Base-by-base conservation (phyloP, 2,329 filamentous ascomycete species). In the Ophiosphaerella narmari region DNA sequence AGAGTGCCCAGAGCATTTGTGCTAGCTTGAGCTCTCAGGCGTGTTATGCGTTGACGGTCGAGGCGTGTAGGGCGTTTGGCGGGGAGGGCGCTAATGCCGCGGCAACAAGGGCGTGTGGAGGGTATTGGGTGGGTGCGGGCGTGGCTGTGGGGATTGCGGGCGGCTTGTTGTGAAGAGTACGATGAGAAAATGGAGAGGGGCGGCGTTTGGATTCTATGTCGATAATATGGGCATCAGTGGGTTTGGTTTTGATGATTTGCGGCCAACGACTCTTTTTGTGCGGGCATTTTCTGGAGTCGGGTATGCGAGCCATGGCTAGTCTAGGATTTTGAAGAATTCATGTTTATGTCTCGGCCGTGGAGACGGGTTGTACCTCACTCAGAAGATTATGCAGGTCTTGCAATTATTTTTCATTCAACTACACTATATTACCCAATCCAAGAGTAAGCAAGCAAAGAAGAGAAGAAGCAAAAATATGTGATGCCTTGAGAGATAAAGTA, bases 11-110 rank as follows among this genome's bases (percentile, higher is more conserved):
- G 45, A 53, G 50, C 26, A 63, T 74, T 26, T 74, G 71, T 43
- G 50, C 57, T 21, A 74, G 71, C 50, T 44, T 74, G 59, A 81
- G 79, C 52, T 54, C 59, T 16, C 48, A 71, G 39, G 80, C 78
- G 12, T 82, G 80, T 54, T 79, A 77, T 55, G 77, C 76, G 26
- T 62, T 82, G 34, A 73, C 77, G 43, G 70, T 79, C 31, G 73
- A 66, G 8, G 78, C 80, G 31, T 82, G 80, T 58, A 65, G 63
- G 26, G 61, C 66, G 31, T 74, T 75, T 58, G 70, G 65, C 69
- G 37, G 71, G 74, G 35, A 38, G 21, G 62, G 78, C 67, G 11
- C 26, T 1, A 29, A 29, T 29, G 68, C 75, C 60, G 60, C 52
- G 48, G 39, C 57, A 2, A 47, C 43, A 23, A 52, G 52, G 34